A percentile compares a stretch with the other conserved stretches of the same genome.
phyloP scores from a whole-genome alignment of 2,329 filamentous ascomycete species.

The Aspergillus terreus region DNA sequence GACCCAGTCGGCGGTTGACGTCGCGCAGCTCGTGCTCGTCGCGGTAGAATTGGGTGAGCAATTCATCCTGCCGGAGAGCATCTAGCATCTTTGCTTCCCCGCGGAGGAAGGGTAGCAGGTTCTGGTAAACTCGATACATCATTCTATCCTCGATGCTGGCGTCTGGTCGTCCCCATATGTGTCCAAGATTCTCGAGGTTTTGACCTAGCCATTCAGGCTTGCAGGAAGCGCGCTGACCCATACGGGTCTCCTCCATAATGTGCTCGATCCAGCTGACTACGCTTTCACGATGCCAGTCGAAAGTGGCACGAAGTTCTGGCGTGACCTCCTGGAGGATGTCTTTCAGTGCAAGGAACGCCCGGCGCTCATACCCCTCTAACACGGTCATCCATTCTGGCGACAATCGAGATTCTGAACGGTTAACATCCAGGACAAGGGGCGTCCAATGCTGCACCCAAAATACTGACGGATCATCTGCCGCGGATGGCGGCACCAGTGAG shows the following conservation, averaged over 20 bases:
- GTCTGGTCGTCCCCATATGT: too few species aligned
- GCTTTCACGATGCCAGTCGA: neutral
- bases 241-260: neutral
- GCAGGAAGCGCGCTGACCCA: neutral
- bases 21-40: neutral
- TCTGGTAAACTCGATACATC: too few species aligned
- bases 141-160: too few species aligned
- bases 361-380: too few species aligned
- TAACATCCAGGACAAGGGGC: too few species aligned
- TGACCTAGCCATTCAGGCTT: neutral
- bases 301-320: neutral
- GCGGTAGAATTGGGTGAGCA: neutral
- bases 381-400: too few species aligned
- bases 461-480: too few species aligned
- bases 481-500: too few species aligned
- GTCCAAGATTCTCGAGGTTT: neutral
- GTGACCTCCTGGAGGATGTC: too few species aligned
- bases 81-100: neutral
- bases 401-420: too few species aligned
- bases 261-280: neutral
- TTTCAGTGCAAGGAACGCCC: too few species aligned
- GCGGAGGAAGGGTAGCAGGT: neutral
- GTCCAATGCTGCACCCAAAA: too few species aligned
- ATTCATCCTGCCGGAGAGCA: neutral
- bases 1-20: neutral